phyloP scores from a whole-genome alignment of 352 stramenopile genomes.

The Peronospora tabacina region DNA sequence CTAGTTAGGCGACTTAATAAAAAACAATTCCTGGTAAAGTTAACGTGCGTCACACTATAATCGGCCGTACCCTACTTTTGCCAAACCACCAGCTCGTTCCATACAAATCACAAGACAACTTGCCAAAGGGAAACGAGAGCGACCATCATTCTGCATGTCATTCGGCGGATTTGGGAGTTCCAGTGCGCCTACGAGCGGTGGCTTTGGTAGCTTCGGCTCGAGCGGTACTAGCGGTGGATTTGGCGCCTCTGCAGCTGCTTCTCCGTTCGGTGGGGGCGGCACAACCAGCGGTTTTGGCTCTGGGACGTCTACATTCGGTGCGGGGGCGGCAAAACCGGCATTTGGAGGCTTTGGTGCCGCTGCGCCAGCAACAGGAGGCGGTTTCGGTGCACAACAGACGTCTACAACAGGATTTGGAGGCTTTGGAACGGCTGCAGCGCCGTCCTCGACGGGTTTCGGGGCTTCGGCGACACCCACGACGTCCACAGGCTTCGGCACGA shows the following conservation, averaged over 20 bases:
- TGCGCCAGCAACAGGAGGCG: slow-evolving; percentile 7
- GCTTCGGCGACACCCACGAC: slow-evolving; percentile 20
- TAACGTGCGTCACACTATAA: slow-evolving; percentile 8
- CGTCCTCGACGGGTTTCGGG: slow-evolving; percentile 35
- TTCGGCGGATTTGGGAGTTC: slow-evolving; percentile 44
- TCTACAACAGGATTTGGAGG: slow-evolving; percentile 34
- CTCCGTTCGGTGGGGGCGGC: slow-evolving; percentile 39
- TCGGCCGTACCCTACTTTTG: background rate
- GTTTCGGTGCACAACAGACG: slow-evolving; percentile 22
- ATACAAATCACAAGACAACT: slow-evolving; percentile 24
- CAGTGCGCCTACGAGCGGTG: slow-evolving; percentile 31
- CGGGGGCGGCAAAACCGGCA: background rate
- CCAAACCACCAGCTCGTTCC: slow-evolving; percentile 8
- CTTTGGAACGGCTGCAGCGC: slow-evolving; percentile 15
- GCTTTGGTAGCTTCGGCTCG: slow-evolving; percentile 42
- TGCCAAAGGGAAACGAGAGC: background rate
- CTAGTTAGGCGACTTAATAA: background rate
- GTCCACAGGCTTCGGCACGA: slow-evolving; percentile 33
- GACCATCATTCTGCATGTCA: slow-evolving; percentile 35
- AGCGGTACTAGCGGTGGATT: slow-evolving; percentile 32
- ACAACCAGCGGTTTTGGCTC: slow-evolving; percentile 26
- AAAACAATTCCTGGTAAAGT: slow-evolving; percentile 4
- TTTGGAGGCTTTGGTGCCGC: slow-evolving; percentile 23
- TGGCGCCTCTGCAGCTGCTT: slow-evolving; percentile 33
- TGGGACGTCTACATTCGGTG: slow-evolving; percentile 39